Conservation (phyloP, 805 yeast species). For the Citeromyces matritensis region DNA sequence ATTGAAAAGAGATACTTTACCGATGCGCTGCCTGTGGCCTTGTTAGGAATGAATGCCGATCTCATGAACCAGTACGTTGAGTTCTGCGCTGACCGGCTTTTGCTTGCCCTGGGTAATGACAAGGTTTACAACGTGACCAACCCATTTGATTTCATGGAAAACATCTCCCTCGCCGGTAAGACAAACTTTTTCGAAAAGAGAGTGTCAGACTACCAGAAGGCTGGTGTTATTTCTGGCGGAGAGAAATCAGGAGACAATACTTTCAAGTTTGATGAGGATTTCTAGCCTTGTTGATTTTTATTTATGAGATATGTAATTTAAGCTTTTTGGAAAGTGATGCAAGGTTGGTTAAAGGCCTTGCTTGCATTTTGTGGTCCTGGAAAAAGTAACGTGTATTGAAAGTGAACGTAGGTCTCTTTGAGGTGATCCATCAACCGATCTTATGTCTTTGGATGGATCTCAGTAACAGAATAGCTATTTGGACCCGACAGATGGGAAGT, state of each 20-base stretch:
- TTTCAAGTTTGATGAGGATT: slow-evolving; percentile 88
- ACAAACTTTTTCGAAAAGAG: slow-evolving; percentile 98
- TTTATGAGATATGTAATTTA: slow-evolving; percentile 2
- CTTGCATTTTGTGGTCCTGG: too few relatives aligned
- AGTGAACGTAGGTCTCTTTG: too few relatives aligned
- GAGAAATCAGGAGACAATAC: slow-evolving; percentile 32
- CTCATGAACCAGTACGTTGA: slow-evolving; percentile 98
- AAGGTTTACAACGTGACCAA: slow-evolving; percentile 78
- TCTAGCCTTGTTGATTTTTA: slow-evolving; percentile 25
- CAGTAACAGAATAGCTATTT: too few relatives aligned
- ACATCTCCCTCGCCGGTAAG: slow-evolving; percentile 95
- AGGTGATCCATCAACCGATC: too few relatives aligned
- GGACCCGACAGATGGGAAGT: too few relatives aligned
- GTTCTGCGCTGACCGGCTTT: slow-evolving; percentile 91
- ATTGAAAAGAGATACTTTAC: slow-evolving; percentile 92
- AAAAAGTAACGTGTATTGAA: too few relatives aligned
- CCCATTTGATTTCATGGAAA: slow-evolving; percentile 98
- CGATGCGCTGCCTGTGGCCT: slow-evolving; percentile 86
- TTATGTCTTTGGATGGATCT: too few relatives aligned
- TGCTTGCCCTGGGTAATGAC: slow-evolving; percentile 82
- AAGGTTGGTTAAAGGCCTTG: too few relatives aligned
- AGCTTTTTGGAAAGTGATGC: slow-evolving; percentile 1
- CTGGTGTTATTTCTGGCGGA: slow-evolving; percentile 90
- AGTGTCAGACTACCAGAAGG: slow-evolving; percentile 97
- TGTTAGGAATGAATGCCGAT: slow-evolving; percentile 88